Evolutionary conservation across 208 protist species (phyloP).

Genomic region (Crithidia expoeki): DNA sequence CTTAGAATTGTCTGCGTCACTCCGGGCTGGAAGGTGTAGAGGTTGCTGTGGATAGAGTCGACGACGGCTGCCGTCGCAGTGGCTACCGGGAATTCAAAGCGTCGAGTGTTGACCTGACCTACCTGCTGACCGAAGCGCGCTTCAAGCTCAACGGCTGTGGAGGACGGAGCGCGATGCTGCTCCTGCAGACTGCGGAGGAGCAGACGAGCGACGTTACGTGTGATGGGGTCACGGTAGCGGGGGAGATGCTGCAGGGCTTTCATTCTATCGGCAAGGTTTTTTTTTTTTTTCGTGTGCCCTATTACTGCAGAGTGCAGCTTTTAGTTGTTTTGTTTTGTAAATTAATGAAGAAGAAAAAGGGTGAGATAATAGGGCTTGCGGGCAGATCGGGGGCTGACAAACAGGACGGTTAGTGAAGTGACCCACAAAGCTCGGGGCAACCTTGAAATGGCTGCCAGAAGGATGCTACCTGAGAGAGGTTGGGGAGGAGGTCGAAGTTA

Average conservation of each 20-base stretch:
- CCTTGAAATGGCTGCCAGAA: no score
- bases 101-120: constrained; percentile 22
- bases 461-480: no score
- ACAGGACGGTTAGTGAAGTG: no score
- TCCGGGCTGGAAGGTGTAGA: constrained; percentile 32
- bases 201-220: constrained; percentile 31
- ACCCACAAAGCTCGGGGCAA: no score
- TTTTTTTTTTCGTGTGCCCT: background rate
- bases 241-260: constrained; percentile 19
- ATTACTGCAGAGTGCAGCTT: background rate
- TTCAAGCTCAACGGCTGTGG: constrained; percentile 56
- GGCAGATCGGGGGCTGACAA: no score
- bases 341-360: no score
- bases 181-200: constrained; percentile 48
- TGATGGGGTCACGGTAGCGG: constrained; percentile 58
- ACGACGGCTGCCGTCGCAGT: constrained; percentile 45
- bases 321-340: no score
- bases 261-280: background rate
- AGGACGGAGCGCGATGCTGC: constrained; percentile 34
- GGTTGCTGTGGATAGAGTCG: constrained; percentile 8
- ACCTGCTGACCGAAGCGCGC: constrained; percentile 56
- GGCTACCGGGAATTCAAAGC: constrained; percentile 37
- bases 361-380: no score
- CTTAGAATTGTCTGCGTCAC: background rate
- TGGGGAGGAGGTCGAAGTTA: no score